A percentile compares a stretch with the other conserved stretches of the same genome.
Evolutionary conservation across 75 land plant genomes (phyloP).

Genomic region (Pinus tabuliformis): DNA sequence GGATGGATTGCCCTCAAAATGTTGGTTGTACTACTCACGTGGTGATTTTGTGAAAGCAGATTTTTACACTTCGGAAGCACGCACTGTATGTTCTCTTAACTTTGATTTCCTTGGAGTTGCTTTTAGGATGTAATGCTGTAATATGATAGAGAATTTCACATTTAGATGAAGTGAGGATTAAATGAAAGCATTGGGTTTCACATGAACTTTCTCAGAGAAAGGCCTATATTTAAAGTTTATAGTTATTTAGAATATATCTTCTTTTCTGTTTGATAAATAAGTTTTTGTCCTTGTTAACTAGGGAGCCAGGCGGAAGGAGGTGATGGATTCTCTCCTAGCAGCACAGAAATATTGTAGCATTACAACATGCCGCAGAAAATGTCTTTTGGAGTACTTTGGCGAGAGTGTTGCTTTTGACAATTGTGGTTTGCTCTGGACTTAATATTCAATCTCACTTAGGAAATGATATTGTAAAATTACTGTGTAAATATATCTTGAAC

Average conservation of each 20-base stretch:
- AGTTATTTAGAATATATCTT: not conserved
- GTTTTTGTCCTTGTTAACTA: conserved; percentile 13
- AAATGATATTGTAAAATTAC: no score
- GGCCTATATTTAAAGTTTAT: not conserved
- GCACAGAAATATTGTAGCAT: conserved; percentile 63
- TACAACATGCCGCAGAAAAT: conserved; percentile 64
- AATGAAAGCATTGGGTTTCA: not conserved
- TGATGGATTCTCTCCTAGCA: conserved; percentile 64
- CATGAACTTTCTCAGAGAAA: not conserved
- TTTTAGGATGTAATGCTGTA: not conserved
- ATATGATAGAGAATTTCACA: not conserved
- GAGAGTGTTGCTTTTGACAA: conserved; percentile 38
- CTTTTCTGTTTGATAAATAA: not conserved
- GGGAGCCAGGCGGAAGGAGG: conserved; percentile 57
- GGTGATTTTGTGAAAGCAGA: conserved; percentile 71
- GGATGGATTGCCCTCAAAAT: conserved; percentile 78
- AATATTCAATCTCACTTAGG: no score
- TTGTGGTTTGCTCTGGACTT: conserved; percentile 50
- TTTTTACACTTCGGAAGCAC: conserved; percentile 58
- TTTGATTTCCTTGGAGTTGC: not conserved
- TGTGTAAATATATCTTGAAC: no score
- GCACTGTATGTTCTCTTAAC: conserved; percentile 31
- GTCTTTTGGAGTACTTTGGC: conserved; percentile 73
- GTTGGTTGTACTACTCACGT: conserved; percentile 77
- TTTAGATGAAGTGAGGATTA: not conserved